Base-by-base conservation (phyloP, 1,284 basidiomycete genomes). In the Ganoderma lingzhi region DNA sequence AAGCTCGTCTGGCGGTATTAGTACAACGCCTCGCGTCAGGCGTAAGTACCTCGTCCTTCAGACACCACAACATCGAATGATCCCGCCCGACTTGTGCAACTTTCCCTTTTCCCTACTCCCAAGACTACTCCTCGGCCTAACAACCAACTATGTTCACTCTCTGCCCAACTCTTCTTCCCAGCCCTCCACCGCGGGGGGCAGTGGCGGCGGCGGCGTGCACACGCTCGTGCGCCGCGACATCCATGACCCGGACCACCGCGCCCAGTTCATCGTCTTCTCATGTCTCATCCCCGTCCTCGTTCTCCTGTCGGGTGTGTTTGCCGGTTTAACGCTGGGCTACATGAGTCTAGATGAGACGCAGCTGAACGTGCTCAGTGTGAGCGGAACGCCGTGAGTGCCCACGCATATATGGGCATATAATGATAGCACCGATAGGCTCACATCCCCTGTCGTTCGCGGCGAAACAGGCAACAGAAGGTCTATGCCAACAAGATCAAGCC, bases 331-430 rank as follows among this genome's bases (percentile, higher is more conserved):
- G 70, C 83, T 94, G 63, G 96, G 96, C 12, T 97, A 97, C 80
- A 96, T 97, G 94, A 95, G 93, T 76, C 86, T 97, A 76, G 96
- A 97, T 81, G 93, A 94, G 81, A 97, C 96, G 28, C 95, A 97
- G 84, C 86, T 97, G 48, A 92, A 93, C 77, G 96, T 97, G 2
- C 84, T 97, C 14, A 89, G 91, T 71, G 90, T 95, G 67, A 94
- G 93, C 68, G 96, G 96, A 30, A 94, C 93, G 23, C 87, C 91
- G 86, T 93, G 75, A 71, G 92, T 86, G 39, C 37, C n/a, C 14
- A 53, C 48, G 39, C 41, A 12, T 35, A 53, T 51, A 41, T 32
- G 32, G 30, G 42, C 32, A 37, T 19, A 23, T 15, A 8, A 6
- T 10, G 9, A 35, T 32, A 56, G 53, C 23, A 53, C 28, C 30